Evolutionary conservation across 352 stramenopile genomes (phyloP), one percentile per base, ranked within the genome.

Genomic region (Globisporangium paroecandrum): DNA sequence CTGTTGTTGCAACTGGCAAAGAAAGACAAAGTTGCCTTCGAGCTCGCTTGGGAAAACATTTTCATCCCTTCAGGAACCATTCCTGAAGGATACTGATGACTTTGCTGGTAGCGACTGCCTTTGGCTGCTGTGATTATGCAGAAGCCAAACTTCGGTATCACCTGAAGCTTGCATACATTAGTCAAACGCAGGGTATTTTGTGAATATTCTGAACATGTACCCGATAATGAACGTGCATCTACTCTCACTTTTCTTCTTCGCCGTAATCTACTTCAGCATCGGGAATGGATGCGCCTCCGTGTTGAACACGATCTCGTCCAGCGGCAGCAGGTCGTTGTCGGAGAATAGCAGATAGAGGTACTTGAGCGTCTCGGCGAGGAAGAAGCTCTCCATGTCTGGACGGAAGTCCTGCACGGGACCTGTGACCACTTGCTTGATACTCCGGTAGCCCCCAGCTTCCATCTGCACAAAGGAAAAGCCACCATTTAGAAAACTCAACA

Each of bases 361-460:
- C 74, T 98, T 98, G 70, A 98, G 77, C 46, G 93, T 98, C 78
- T 98, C 90, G n/a, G 83, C 88, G 51, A 97, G 56, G 71, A 98
- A 97, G 59, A 93, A 98, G 29, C 85, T 97, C 49, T 95, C 85
- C 87, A 97, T 97, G 0, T 76, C 72, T 5, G 56, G 62, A 1
- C 69, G 62, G n/a, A 78, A 74, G 12, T 71, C 76, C 25, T 62
- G 58, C n/a, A 66, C 61, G 6, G 65, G 54, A 13, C 71, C 72
- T 8, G 69, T 41, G 64, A 76, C 81, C 10, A 97, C 89, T 70
- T 89, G 69, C 15, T 67, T 56, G 13, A 91, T 81, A 10, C 74
- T 82, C 57, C 81, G 77, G 69, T 96, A 97, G 18, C 92, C 92
- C 6, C 82, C 84, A 0, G 32, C 56, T 29, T 63, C 47, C 22